Evolutionary conservation across 2,329 filamentous ascomycete species (phyloP).

Genomic region (Sclerotinia spermophila): DNA sequence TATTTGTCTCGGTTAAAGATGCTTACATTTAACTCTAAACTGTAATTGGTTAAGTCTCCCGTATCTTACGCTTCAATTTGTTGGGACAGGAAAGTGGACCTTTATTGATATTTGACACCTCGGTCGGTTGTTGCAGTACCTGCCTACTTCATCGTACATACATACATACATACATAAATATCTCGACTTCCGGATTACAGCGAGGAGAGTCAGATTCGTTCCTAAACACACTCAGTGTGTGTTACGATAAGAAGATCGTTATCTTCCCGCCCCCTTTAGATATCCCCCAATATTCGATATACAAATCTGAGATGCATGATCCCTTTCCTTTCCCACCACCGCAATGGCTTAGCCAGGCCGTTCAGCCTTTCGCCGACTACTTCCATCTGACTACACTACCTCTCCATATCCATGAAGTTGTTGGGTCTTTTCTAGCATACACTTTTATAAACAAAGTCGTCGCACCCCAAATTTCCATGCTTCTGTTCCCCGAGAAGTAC

Average conservation of each 20-base stretch:
- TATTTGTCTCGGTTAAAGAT: constrained; percentile 9
- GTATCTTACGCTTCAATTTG: constrained; percentile 3
- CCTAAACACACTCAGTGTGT: constrained; percentile 11
- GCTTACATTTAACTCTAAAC: not conserved
- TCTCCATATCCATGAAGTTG: constrained; percentile 73
- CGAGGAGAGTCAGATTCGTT: not conserved
- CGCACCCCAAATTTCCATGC: constrained; percentile 62
- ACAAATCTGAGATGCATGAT: constrained; percentile 44
- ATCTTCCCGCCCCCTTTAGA: constrained; percentile 6
- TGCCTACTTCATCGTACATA: constrained; percentile 9
- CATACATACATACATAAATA: constrained; percentile 15
- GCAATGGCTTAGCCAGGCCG: constrained; percentile 49
- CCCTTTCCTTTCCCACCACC: constrained; percentile 60
- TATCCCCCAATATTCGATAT: not conserved
- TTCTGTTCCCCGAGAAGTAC: constrained; percentile 63
- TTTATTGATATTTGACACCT: constrained; percentile 9
- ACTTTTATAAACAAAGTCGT: constrained; percentile 62
- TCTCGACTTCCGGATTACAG: not conserved
- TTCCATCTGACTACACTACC: constrained; percentile 64
- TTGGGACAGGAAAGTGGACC: constrained; percentile 16
- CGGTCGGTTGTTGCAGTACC: not conserved
- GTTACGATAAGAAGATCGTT: constrained; percentile 6
- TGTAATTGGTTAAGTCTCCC: constrained; percentile 5
- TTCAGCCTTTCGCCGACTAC: constrained; percentile 61
- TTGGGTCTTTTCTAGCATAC: constrained; percentile 65